phyloP scores from a whole-genome alignment of 768 basidiomycete species.

The Auriscalpium microsporum region DNA sequence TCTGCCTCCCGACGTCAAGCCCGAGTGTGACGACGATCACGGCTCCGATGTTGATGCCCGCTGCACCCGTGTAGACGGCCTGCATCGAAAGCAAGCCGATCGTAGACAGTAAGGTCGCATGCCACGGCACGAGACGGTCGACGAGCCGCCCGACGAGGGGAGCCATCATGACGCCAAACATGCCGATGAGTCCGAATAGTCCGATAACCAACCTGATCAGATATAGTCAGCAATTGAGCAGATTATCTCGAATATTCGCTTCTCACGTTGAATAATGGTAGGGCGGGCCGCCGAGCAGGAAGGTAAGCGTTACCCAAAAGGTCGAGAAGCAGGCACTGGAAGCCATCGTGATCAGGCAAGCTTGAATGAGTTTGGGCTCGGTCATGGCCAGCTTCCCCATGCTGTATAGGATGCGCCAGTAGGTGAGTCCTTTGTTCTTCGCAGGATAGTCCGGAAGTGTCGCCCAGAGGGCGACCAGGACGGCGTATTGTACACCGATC shows the following conservation, averaged over 20 bases:
- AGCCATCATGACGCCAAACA: slow-evolving; percentile 23
- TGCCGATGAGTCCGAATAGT: slow-evolving; percentile 34
- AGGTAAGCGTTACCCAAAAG: slow-evolving; percentile 58
- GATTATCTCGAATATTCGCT: background rate
- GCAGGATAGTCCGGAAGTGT: slow-evolving; percentile 10
- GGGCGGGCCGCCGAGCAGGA: slow-evolving; percentile 67
- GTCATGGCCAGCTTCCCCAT: slow-evolving; percentile 74
- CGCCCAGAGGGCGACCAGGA: slow-evolving; percentile 4
- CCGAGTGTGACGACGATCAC: slow-evolving; percentile 28
- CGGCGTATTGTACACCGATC: slow-evolving; percentile 21
- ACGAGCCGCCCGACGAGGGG: slow-evolving; percentile 14
- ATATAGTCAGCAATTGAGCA: background rate
- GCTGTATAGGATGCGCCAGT: slow-evolving; percentile 52
- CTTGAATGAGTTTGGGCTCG: slow-evolving; percentile 72
- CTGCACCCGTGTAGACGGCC: slow-evolving; percentile 25
- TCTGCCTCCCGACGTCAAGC: slow-evolving; percentile 27
- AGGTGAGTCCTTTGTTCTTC: slow-evolving; percentile 5
- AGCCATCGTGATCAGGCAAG: slow-evolving; percentile 49
- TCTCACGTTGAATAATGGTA: slow-evolving; percentile 67
- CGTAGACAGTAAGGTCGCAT: slow-evolving; percentile 28
- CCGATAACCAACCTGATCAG: slow-evolving; percentile 27
- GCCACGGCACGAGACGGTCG: slow-evolving; percentile 28
- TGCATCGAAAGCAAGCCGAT: slow-evolving; percentile 14
- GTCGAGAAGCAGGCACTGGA: slow-evolving; percentile 47
- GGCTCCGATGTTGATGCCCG: slow-evolving; percentile 25